Conservation (phyloP, 2,329 filamentous ascomycete genomes). For the Diaporthe sp. region DNA sequence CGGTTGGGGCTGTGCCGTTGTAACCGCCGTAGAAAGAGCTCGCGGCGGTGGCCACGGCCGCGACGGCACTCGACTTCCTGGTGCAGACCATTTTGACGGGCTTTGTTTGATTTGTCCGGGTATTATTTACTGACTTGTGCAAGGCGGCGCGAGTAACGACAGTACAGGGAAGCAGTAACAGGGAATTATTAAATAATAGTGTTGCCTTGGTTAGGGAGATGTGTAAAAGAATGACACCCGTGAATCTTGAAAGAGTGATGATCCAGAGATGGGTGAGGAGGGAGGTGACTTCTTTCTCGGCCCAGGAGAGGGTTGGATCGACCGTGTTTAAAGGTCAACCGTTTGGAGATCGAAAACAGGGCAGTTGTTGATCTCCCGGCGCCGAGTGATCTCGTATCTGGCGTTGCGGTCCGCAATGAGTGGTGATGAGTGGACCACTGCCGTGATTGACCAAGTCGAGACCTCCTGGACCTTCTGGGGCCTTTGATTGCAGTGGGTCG, state of each 20-base stretch:
- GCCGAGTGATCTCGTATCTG: slow-evolving; percentile 39
- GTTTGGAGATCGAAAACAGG: slow-evolving; percentile 21
- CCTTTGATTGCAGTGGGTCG: slow-evolving; percentile 37
- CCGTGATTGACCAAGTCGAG: slow-evolving; percentile 31
- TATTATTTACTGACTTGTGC: too few species aligned
- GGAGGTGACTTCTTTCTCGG: slow-evolving; percentile 1
- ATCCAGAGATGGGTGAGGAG: slow-evolving; percentile 32
- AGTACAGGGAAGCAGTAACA: background rate
- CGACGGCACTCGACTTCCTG: slow-evolving; percentile 39
- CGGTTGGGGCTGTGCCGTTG: background rate
- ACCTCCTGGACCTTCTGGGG: slow-evolving; percentile 25
- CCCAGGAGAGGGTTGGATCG: slow-evolving; percentile 16
- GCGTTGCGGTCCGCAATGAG: slow-evolving; percentile 25
- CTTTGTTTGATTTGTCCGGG: background rate
- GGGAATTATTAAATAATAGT: slow-evolving; percentile 19
- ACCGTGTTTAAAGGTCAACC: slow-evolving; percentile 21
- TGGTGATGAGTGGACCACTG: slow-evolving; percentile 34
- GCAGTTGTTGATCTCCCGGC: slow-evolving; percentile 39
- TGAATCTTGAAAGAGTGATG: slow-evolving; percentile 23
- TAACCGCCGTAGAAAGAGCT: slow-evolving; percentile 31
- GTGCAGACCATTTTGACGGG: slow-evolving; percentile 37
- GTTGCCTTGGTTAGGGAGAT: slow-evolving; percentile 10
- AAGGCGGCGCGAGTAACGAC: background rate
- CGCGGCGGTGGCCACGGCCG: slow-evolving; percentile 39
- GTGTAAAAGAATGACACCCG: slow-evolving; percentile 21